These are phyloP conservation scores for Naegleria gruberi DNA, from an alignment of 208 protist genomes.

Conservation along the genomic window DNA sequence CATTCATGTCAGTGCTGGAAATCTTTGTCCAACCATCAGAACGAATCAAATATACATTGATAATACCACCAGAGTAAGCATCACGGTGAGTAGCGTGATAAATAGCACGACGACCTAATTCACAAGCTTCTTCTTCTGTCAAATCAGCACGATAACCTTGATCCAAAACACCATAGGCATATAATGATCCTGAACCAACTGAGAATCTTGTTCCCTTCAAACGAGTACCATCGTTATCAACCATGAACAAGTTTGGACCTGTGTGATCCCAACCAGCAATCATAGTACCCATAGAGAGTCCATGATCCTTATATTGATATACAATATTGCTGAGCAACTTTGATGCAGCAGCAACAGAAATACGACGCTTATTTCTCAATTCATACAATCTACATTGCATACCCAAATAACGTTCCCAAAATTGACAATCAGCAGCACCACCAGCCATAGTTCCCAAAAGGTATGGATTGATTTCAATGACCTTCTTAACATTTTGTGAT, in stretches of 20 bases:
- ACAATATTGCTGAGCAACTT: conserved; percentile 99
- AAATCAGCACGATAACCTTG: conserved; percentile 82
- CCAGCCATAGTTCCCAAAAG: conserved; percentile 99
- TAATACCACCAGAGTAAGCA: conserved; percentile 92
- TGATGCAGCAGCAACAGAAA: conserved; percentile 96
- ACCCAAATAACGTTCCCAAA: conserved; percentile 96
- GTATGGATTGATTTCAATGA: conserved; percentile 98
- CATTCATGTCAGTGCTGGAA: conserved; percentile 78
- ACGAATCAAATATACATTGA: conserved; percentile 91
- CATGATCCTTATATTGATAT: conserved; percentile 93
- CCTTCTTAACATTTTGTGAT: conserved; percentile 98
- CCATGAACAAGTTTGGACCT: conserved; percentile 96
- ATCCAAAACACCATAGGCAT: conserved; percentile 99
- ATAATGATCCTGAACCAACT: conserved; percentile 98
- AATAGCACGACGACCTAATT: conserved; percentile 94
- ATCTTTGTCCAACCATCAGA: conserved; percentile 86
- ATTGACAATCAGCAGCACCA: conserved; percentile 99
- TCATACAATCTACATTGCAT: conserved; percentile 83
- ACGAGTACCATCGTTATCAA: conserved; percentile 98
- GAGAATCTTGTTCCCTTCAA: conserved; percentile 94
- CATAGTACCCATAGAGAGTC: conserved; percentile 96
- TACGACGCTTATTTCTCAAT: conserved; percentile 87
- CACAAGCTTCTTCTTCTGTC: conserved; percentile 90
- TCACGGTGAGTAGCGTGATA: conserved; percentile 99
- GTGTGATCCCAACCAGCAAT: conserved; percentile 92